Conservation (phyloP, 139 green algal species). For the Mesotaenium endlicherianum region DNA sequence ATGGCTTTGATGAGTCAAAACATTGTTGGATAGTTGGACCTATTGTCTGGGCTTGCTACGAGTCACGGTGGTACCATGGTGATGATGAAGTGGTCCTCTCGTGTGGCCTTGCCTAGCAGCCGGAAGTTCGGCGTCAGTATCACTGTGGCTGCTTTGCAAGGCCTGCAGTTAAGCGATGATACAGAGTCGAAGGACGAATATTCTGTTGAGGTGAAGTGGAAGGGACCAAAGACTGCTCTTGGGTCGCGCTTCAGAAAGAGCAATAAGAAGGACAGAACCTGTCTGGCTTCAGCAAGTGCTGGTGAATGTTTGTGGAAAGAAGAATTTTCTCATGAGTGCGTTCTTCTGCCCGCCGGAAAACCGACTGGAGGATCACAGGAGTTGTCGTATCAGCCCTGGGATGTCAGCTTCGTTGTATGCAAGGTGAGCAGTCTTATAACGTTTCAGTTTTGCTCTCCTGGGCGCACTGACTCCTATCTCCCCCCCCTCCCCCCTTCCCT, state of each 20-base stretch:
- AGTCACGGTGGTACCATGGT: too few species aligned
- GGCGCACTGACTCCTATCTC: not conserved
- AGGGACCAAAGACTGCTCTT: constrained; percentile 1
- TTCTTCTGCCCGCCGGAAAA: not conserved
- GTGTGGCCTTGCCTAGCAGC: too few species aligned
- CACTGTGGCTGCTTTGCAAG: too few species aligned
- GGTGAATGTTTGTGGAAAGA: constrained; percentile 8
- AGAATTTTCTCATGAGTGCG: constrained; percentile 4
- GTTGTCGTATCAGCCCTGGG: constrained; percentile 17
- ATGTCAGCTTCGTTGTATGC: constrained; percentile 8
- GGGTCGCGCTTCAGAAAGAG: not conserved
- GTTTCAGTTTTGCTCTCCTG: not conserved
- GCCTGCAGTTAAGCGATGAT: too few species aligned
- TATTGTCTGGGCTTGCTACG: too few species aligned
- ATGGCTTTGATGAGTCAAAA: too few species aligned
- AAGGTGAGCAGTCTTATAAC: constrained; percentile 3
- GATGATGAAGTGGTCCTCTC: too few species aligned
- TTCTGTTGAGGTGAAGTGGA: constrained; percentile 30
- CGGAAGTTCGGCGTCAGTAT: too few species aligned
- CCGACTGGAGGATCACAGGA: not conserved
- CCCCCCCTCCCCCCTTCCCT: not conserved
- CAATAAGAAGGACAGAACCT: not conserved
- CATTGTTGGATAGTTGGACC: too few species aligned
- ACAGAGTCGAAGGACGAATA: too few species aligned
- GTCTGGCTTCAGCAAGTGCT: not conserved